Evolutionary conservation across 805 yeast genomes (phyloP).

Genomic region (Myxozyma lipomycoides): DNA sequence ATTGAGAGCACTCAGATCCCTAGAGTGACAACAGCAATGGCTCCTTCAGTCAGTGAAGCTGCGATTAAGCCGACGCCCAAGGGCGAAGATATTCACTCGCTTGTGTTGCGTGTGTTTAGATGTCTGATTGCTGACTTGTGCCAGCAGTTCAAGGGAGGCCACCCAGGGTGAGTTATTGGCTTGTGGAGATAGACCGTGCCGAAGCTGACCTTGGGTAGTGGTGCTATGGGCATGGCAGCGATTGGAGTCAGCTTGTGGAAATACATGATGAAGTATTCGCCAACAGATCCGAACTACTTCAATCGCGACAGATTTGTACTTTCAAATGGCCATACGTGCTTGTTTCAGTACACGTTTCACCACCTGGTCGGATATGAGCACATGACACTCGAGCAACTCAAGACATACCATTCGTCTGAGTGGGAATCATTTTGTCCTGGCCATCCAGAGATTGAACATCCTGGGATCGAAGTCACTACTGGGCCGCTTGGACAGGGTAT

Average conservation of each 20-base stretch:
- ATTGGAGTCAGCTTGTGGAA: slow-evolving; percentile 41
- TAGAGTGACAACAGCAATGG: no score
- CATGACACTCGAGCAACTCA: slow-evolving; percentile 39
- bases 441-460: slow-evolving; percentile 42
- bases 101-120: slow-evolving; percentile 6
- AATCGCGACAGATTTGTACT: slow-evolving; percentile 42
- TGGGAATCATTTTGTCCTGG: slow-evolving; percentile 10
- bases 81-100: slow-evolving; percentile 9
- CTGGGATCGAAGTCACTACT: slow-evolving; percentile 31
- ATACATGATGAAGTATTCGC: slow-evolving; percentile 36
- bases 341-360: slow-evolving; percentile 20
- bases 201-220: neutral
- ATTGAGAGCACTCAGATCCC: no score
- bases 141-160: slow-evolving; percentile 16
- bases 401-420: slow-evolving; percentile 37
- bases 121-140: slow-evolving; percentile 13
- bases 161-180: slow-evolving; percentile 6
- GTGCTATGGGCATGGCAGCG: slow-evolving; percentile 27
- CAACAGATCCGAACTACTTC: slow-evolving; percentile 37
- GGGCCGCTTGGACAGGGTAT: slow-evolving; percentile 41
- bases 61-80: slow-evolving; percentile 4
- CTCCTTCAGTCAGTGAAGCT: slow-evolving; percentile 8
- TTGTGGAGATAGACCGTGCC: neutral
- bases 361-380: slow-evolving; percentile 41
- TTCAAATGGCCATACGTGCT: slow-evolving; percentile 40